Base-by-base conservation (phyloP, 768 basidiomycete genomes). In the Mycena pura region DNA sequence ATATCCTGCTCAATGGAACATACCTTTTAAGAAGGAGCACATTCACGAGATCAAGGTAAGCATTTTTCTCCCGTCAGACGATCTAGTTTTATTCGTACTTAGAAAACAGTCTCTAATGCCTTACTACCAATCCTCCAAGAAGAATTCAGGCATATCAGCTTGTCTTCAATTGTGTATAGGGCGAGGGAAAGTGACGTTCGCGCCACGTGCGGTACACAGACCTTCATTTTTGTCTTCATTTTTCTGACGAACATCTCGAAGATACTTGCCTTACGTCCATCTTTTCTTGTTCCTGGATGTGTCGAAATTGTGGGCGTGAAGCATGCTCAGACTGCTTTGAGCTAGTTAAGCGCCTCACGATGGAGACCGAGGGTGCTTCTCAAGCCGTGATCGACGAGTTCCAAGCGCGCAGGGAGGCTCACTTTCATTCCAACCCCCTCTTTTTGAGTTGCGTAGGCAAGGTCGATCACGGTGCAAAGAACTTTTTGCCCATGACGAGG, bases 191-290 rank as follows among this genome's bases (percentile, higher is more conserved):
- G 85, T 47, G 92, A 93, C 62, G 90, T 92, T 46, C 86, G 93
- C 49, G 90, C 89, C 19, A 93, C 91, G 24, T 95, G 93, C 68
- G 93, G 92, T 93, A 71, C 56, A 88, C 7, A 24, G 14, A 29
- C 19, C 19, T 39, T 76, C 32, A 38, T 54, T 24, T 28, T 28
- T 17, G 6, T 54, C 13, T 40, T 41, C 9, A 5, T 13, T 62
- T 44, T 17, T 10, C 49, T 68, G 19, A 51, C 57, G 24, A 0
- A 14, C 38, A n/a, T 38, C 46, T 61, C 57, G 21, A 71, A 96
- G 95, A 97, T 74, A 93, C 91, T 2, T 97, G 95, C 74, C 91
- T 93, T 82, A 95, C 93, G 5, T 96, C 95, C 13, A 87, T 96
- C 57, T 96, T 96, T 74, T 90, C 91, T 6, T 88, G 86, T 57